Base-by-base conservation (phyloP, 495 filamentous ascomycete species). In the Bryoglossum gracile region DNA sequence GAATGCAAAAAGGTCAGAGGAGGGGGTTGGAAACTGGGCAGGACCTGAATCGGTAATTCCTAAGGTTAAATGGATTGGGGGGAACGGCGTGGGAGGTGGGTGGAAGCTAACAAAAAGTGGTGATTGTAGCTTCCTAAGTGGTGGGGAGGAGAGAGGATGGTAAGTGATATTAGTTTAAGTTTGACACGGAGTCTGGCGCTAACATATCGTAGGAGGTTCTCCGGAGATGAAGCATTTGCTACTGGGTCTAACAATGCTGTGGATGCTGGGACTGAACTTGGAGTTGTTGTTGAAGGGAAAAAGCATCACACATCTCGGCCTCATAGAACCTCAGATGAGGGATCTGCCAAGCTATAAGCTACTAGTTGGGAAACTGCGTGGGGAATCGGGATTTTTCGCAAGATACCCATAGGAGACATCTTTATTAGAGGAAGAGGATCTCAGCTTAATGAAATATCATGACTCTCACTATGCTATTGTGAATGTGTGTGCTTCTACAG, bases 81-180 rank as follows among this genome's bases (percentile, higher is more conserved):
- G 79, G 0, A 75, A 69, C n/a, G 87, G 84, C 6, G 81, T 94
- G 37, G 70, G 72, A 3, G 87, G 88, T 46, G 85, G 83, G 10
- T 98, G 92, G 92, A 72, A 82, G 17, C 86, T 84, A 61, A 71
- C 78, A 40, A 49, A 75, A 43, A 90, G 94, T 69, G 84, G 87
- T 8, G 87, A 95, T 63, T 95, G 89, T 58, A 77, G 74, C 41
- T 87, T 85, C 67, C 62, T 98, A 59, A 75, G 71, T 23, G 71
- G 71, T 33, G 92, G 92, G 4, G 87, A 88, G 54, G 91, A 97
- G 67, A 73, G 91, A 62, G 86, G 86, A 54, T 96, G 89, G 89
- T 91, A 57, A 72, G 86, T 80, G 33, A 51, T 47, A 48, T 36
- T 30, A 13, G 41, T n/a, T 14, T 34, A 0, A 14, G 9, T 47